Percentiles rank a stretch among this genome's conserved stretches.
Conservation (phyloP, 148 eudicot species). For the Vaccinium vitisidaea region DNA sequence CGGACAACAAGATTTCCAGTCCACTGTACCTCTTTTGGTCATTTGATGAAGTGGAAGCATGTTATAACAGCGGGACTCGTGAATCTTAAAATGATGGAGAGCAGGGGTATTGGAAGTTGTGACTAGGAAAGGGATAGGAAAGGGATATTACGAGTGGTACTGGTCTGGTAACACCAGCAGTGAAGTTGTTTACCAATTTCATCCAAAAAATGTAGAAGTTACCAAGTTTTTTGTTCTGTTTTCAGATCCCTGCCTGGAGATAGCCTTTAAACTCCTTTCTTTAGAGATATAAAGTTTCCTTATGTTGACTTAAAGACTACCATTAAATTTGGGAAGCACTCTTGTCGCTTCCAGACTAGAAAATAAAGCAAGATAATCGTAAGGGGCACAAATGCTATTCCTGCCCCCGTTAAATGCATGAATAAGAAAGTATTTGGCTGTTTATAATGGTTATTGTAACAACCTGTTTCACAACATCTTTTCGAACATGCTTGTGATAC, state of each 20-base stretch:
- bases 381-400: neutral
- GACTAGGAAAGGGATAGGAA: neutral
- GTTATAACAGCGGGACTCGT: neutral
- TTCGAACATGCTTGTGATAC: slow-evolving; percentile 82
- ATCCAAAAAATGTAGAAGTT: too few relatives aligned
- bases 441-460: slow-evolving; percentile 18
- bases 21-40: neutral
- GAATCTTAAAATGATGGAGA: neutral
- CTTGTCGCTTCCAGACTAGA: neutral
- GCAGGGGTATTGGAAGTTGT: neutral
- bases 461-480: slow-evolving; percentile 85
- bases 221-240: neutral
- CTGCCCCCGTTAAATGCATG: neutral
- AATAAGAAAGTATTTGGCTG: slow-evolving; percentile 4
- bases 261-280: neutral
- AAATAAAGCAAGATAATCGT: slow-evolving; percentile 1
- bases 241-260: neutral
- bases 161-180: neutral
- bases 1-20: neutral
- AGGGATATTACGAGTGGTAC: neutral
- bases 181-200: neutral
- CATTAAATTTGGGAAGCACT: neutral
- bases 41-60: neutral
- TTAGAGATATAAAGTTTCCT: neutral
- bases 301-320: slow-evolving; percentile 7